phyloP scores from a whole-genome alignment of 2,329 filamentous ascomycete species.

The Diatrype stigma region DNA sequence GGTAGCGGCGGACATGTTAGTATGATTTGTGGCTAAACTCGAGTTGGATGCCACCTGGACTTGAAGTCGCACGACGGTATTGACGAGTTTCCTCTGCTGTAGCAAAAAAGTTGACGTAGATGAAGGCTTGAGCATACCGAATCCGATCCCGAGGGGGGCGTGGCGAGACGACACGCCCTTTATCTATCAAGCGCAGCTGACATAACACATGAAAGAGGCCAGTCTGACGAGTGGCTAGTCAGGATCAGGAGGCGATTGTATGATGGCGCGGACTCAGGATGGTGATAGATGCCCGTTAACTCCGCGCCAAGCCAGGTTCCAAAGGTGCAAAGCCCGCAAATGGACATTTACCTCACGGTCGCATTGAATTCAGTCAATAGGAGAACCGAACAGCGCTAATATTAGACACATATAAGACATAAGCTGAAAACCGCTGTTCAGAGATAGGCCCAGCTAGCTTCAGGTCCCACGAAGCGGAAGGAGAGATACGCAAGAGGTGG shows the following conservation, averaged over 20 bases:
- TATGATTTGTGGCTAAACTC: constrained; percentile 5
- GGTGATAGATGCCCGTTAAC: neutral
- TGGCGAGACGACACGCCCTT: constrained; percentile 20
- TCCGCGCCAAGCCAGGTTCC: neutral
- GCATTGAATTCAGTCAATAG: too few species aligned
- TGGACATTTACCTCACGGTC: too few species aligned
- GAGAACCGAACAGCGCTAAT: too few species aligned
- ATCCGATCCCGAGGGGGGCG: constrained; percentile 17
- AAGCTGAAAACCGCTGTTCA: too few species aligned
- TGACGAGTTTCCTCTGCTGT: constrained; percentile 38
- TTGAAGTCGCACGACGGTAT: constrained; percentile 23
- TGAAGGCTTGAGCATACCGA: constrained; percentile 44
- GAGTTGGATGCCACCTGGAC: constrained; percentile 17
- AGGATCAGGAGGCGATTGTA: neutral
- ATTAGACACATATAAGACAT: too few species aligned
- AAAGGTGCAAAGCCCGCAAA: neutral
- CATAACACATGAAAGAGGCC: neutral
- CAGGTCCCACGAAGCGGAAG: too few species aligned
- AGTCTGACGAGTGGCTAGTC: neutral
- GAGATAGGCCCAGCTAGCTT: too few species aligned
- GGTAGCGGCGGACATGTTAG: constrained; percentile 23
- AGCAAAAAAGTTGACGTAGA: constrained; percentile 34
- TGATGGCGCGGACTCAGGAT: constrained; percentile 1
- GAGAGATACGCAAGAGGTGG: neutral
- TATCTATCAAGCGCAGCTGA: constrained; percentile 12